phyloP scores from a whole-genome alignment of 2,329 filamentous ascomycete species.

The Aspergillus fumigatiaffinis region DNA sequence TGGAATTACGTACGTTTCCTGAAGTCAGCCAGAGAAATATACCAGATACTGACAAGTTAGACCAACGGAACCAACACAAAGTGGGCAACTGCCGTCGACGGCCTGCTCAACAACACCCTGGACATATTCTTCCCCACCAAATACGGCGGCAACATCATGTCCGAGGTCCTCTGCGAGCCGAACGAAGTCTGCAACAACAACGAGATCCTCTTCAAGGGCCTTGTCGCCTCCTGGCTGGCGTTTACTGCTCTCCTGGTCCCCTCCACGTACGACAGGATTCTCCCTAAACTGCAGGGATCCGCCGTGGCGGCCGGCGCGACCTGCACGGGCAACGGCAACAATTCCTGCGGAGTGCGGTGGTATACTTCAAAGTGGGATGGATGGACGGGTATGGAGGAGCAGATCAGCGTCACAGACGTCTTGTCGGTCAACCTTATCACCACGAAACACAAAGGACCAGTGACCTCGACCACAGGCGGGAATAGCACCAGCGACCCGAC shows the following conservation, averaged over 20 bases:
- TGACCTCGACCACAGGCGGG: slow-evolving; percentile 50
- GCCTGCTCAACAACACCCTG: slow-evolving; percentile 49
- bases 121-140: slow-evolving; percentile 51
- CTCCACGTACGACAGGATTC: slow-evolving; percentile 51
- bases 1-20: slow-evolving; percentile 56
- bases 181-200: slow-evolving; percentile 62
- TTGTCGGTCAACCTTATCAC: slow-evolving; percentile 58
- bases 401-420: slow-evolving; percentile 64
- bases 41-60: background rate
- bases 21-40: background rate
- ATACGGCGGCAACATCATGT: slow-evolving; percentile 50
- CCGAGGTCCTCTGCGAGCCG: slow-evolving; percentile 64
- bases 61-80: slow-evolving; percentile 46
- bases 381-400: slow-evolving; percentile 61
- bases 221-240: slow-evolving; percentile 63
- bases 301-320: slow-evolving; percentile 57
- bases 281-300: slow-evolving; percentile 56
- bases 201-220: slow-evolving; percentile 70
- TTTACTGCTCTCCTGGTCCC: slow-evolving; percentile 61
- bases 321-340: slow-evolving; percentile 57
- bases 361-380: slow-evolving; percentile 51
- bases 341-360: slow-evolving; percentile 66
- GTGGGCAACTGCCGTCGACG: slow-evolving; percentile 57
- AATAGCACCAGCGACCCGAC: slow-evolving; percentile 41
- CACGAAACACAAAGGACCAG: slow-evolving; percentile 43